Percentiles rank a stretch among this genome's conserved stretches.
These are phyloP conservation scores for Syzygium syzygioides DNA, from an alignment of 441 rosid species.

Conservation along the genomic window DNA sequence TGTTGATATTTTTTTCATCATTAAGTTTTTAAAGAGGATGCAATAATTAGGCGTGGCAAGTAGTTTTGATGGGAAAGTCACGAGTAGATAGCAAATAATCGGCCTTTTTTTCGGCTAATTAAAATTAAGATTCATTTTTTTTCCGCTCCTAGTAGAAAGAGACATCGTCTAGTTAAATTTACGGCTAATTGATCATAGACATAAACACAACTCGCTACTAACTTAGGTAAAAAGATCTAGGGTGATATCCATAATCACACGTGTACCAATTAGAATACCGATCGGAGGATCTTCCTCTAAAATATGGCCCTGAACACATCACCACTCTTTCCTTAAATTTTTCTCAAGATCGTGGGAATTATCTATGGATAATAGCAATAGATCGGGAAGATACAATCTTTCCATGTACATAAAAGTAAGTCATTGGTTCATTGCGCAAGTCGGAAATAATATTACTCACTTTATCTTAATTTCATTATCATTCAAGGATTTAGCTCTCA, in stretches of 20 bases:
- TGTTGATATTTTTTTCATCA: neutral
- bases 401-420: neutral
- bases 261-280: neutral
- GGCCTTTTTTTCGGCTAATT: neutral
- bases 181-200: neutral
- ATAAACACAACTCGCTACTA: neutral
- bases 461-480: neutral
- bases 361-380: neutral
- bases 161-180: neutral
- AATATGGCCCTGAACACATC: neutral
- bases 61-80: neutral
- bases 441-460: neutral
- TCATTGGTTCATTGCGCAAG: too few species aligned
- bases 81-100: neutral
- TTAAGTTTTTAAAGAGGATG: neutral
- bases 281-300: neutral
- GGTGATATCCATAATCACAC: neutral
- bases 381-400: neutral
- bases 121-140: neutral
- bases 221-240: too few species aligned
- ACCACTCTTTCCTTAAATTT: neutral
- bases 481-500: neutral
- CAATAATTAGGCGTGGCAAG: neutral
- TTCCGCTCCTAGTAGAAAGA: neutral
- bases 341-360: neutral